Percentiles rank a stretch among this genome's conserved stretches.
Conservation (phyloP, 305 asterid genomes). For the Salvia sclarea region DNA sequence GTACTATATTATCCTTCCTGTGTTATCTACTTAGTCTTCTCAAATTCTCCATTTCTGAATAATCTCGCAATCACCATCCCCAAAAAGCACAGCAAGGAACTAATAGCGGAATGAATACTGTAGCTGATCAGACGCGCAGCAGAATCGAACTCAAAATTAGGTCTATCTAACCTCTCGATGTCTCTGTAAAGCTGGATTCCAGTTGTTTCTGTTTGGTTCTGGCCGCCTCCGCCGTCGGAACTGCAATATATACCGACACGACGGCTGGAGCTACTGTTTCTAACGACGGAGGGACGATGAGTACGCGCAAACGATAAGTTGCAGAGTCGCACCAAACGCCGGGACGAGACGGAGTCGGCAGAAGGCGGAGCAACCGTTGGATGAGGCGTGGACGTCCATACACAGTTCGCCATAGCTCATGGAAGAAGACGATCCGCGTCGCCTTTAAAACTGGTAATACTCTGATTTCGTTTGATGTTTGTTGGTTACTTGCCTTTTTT, state of each 20-base stretch:
- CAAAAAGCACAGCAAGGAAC: neutral
- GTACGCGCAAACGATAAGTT: conserved; percentile 23
- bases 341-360: conserved; percentile 28
- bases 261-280: conserved; percentile 26
- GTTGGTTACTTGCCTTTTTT: neutral
- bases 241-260: conserved; percentile 39
- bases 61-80: neutral
- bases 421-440: conserved; percentile 12
- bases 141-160: neutral
- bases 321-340: conserved; percentile 22
- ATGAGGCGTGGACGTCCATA: conserved; percentile 36
- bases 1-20: neutral
- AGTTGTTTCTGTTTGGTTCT: conserved; percentile 38
- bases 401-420: conserved; percentile 47
- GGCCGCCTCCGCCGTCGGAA: conserved; percentile 34
- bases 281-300: conserved; percentile 23
- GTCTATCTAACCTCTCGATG: conserved; percentile 57
- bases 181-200: conserved; percentile 73
- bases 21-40: conserved; percentile 14
- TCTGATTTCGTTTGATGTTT: neutral
- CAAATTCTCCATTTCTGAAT: conserved; percentile 1
- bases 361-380: conserved; percentile 24
- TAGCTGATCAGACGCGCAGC: conserved; percentile 1
- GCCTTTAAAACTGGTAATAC: neutral
- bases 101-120: neutral